Percentiles rank a stretch among this genome's conserved stretches.
Evolutionary conservation across 164 flowering plant species (phyloP).

Genomic region (Vitis riparia): DNA sequence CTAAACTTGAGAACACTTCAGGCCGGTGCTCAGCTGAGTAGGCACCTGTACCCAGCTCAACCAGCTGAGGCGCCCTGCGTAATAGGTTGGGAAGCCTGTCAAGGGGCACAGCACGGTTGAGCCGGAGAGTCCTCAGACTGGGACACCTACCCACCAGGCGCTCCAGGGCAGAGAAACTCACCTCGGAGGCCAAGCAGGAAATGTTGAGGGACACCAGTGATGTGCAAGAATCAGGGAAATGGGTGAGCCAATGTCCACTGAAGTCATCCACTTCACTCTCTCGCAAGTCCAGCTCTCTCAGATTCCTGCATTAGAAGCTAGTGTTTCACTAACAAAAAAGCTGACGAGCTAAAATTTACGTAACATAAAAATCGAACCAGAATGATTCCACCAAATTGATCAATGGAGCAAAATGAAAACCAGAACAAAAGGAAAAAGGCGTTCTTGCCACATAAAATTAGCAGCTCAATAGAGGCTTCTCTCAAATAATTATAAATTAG

Average conservation of each 20-base stretch:
- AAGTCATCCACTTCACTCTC: slow-evolving; percentile 87
- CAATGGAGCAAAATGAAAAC: not conserved
- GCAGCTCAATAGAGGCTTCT: not conserved
- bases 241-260: slow-evolving; percentile 83
- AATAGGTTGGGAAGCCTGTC: slow-evolving; percentile 70
- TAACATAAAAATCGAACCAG: not conserved
- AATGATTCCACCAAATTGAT: not conserved
- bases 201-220: slow-evolving; percentile 81
- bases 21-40: slow-evolving; percentile 60
- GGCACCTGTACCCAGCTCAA: slow-evolving; percentile 82
- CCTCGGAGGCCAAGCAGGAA: slow-evolving; percentile 70
- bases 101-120: slow-evolving; percentile 79
- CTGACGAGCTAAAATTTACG: too few relatives aligned
- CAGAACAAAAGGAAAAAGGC: not conserved
- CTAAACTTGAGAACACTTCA: slow-evolving; percentile 55
- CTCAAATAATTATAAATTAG: too few relatives aligned
- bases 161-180: slow-evolving; percentile 72
- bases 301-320: slow-evolving; percentile 47
- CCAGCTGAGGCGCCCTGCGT: slow-evolving; percentile 68
- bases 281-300: slow-evolving; percentile 74
- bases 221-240: slow-evolving; percentile 74
- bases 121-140: slow-evolving; percentile 66
- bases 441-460: not conserved
- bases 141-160: slow-evolving; percentile 77
- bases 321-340: not conserved